These are phyloP conservation scores for Stemphylium vesicarium DNA, from an alignment of 2,329 filamentous ascomycete species.

Conservation along the genomic window DNA sequence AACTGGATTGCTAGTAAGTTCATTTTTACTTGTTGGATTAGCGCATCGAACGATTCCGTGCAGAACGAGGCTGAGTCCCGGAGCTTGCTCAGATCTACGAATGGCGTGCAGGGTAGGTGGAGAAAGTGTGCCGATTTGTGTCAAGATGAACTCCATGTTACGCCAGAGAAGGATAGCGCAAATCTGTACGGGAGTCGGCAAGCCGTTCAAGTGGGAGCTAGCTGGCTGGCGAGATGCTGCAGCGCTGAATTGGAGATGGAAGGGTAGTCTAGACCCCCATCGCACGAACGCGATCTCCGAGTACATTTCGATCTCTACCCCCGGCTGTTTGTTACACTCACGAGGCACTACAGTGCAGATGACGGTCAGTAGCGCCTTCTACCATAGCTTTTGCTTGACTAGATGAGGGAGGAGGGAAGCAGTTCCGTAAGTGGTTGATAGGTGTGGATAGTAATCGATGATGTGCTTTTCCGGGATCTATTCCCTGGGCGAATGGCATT, in stretches of 20 bases:
- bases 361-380: background rate
- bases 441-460: background rate
- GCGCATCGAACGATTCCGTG: background rate
- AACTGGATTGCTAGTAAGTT: no score
- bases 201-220: constrained; percentile 5
- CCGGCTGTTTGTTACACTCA: constrained; percentile 1
- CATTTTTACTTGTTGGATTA: no score
- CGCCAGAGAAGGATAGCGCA: background rate
- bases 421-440: background rate
- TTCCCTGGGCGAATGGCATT: background rate
- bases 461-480: background rate
- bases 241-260: constrained; percentile 3
- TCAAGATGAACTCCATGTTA: background rate
- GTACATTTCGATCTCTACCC: constrained; percentile 9
- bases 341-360: constrained; percentile 1
- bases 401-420: constrained; percentile 1
- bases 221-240: background rate
- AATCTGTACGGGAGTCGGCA: constrained; percentile 1
- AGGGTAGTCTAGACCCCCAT: constrained; percentile 2
- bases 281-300: constrained; percentile 4
- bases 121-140: constrained; percentile 8
- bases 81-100: constrained; percentile 8
- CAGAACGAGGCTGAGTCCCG: constrained; percentile 1
- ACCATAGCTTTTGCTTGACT: background rate
- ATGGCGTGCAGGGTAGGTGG: constrained; percentile 3